Evolutionary conservation across 2,329 filamentous ascomycete species (phyloP), one percentile per base, ranked within the genome.

Genomic region (Ceratocystis destructans): DNA sequence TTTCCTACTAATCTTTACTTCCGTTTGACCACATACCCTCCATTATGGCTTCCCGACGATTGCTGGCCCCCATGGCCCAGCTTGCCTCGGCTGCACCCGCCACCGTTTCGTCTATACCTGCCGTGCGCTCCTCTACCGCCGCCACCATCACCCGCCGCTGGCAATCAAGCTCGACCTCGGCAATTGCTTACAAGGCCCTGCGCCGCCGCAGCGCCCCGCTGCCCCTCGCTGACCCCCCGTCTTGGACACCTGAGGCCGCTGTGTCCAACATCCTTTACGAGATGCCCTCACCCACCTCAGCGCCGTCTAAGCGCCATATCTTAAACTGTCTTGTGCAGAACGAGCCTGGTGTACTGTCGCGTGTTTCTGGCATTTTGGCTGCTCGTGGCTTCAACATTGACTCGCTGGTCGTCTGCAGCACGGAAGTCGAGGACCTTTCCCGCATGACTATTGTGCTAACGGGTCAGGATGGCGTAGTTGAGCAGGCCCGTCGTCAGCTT

Each of bases 201-300:
- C 93, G 96, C 74, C 89, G 91, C 72, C 90, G 93, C 70, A 89
- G 93, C 69, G 87, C 89, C 22, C 89, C 92, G 69, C 85, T 91
- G 25, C 89, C 96, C 65, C 88, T 90, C 66, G 87, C 84, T 70
- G 85, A 89, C 71, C 81, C 88, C 66, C 82, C 87, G 33, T 81
- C 90, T 10, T 90, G 90, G 82, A 96, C 93, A 73, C 92, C 92
- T 46, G 92, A 94, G 71, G 90, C 94, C 20, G 94, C 94, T 71
- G 94, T 99, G 70, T 96, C 90, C 74, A 96, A 93, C 76, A 99
- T 99, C 74, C 89, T 99, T 76, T 99, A 99, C 81, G 94, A 99
- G 82, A 97, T 92, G 2, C 94, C 94, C 5, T 82, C 89, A 20
- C 89, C 91, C 6, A 92, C 90, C 15, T 82, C 82, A 72, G 86